Evolutionary conservation across 106 monocot genomes (phyloP).

Genomic region (Dioscorea dumetorum): DNA sequence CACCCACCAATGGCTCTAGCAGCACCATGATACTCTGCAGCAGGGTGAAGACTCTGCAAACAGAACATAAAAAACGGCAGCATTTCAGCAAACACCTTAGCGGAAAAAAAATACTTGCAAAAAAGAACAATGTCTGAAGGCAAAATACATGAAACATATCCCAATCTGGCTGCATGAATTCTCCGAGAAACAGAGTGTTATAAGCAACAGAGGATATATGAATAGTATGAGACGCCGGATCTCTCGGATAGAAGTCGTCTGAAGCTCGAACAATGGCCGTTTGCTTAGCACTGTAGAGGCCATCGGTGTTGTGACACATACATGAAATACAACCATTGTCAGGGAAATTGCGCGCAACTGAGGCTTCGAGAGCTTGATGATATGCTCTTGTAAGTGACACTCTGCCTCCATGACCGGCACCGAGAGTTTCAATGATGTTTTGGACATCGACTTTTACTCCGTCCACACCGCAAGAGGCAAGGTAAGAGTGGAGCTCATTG

Average conservation of each 20-base stretch:
- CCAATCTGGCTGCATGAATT: constrained; percentile 92
- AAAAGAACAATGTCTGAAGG: background rate
- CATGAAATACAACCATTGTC: constrained; percentile 70
- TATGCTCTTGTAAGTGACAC: constrained; percentile 44
- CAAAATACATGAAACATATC: constrained; percentile 76
- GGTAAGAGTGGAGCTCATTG: constrained; percentile 63
- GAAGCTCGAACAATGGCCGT: constrained; percentile 70
- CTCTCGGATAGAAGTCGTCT: constrained; percentile 75
- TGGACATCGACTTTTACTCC: constrained; percentile 76
- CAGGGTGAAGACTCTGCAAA: constrained; percentile 65
- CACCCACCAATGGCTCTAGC: constrained; percentile 78
- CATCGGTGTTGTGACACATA: constrained; percentile 84
- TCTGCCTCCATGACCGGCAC: constrained; percentile 59
- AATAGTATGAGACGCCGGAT: constrained; percentile 80
- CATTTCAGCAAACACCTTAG: background rate
- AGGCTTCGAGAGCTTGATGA: constrained; percentile 58
- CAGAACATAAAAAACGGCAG: background rate
- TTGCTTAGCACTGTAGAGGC: constrained; percentile 53
- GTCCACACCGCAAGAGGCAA: constrained; percentile 59
- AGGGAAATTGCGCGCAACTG: constrained; percentile 44
- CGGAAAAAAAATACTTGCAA: too few species aligned
- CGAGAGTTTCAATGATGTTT: constrained; percentile 75
- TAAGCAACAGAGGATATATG: constrained; percentile 80
- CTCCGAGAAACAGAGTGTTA: constrained; percentile 72
- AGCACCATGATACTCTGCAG: constrained; percentile 81